These are phyloP conservation scores for Zea luxurians DNA, from an alignment of 176 grass and related monocot genomes.

Conservation along the genomic window DNA sequence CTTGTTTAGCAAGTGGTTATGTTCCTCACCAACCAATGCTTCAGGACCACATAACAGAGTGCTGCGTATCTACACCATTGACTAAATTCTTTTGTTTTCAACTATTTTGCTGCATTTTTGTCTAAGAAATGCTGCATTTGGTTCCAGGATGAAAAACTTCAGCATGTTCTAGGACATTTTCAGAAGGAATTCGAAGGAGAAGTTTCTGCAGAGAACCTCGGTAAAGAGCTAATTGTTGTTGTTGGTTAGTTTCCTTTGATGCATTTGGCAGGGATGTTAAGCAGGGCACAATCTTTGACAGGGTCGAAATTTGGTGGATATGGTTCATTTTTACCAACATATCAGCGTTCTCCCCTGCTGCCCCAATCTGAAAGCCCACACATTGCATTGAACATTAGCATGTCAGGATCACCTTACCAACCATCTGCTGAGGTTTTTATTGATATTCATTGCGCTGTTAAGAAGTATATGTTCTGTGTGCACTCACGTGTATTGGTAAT, in stretches of 20 bases:
- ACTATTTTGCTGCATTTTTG: slow-evolving; percentile 9
- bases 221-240: slow-evolving; percentile 42
- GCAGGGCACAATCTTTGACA: slow-evolving; percentile 39
- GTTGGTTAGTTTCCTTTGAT: background rate
- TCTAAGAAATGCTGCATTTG: background rate
- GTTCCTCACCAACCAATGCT: background rate
- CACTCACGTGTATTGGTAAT: slow-evolving; percentile 30
- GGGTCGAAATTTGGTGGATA: slow-evolving; percentile 82
- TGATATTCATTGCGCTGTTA: slow-evolving; percentile 20
- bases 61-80: background rate
- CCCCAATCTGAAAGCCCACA: slow-evolving; percentile 49
- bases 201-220: slow-evolving; percentile 71
- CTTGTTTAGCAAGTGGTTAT: slow-evolving; percentile 5
- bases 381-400: slow-evolving; percentile 36
- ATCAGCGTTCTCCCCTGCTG: slow-evolving; percentile 56
- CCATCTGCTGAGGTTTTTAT: slow-evolving; percentile 53
- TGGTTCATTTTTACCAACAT: slow-evolving; percentile 82
- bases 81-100: background rate
- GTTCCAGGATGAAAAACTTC: slow-evolving; percentile 71
- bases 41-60: background rate
- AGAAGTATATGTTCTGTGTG: slow-evolving; percentile 5
- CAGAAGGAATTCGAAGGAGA: slow-evolving; percentile 75
- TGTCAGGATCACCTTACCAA: slow-evolving; percentile 56
- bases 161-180: slow-evolving; percentile 64
- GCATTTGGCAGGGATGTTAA: slow-evolving; percentile 16